phyloP scores from a whole-genome alignment of 2,329 filamentous ascomycete species.

The Cadophora sp. region DNA sequence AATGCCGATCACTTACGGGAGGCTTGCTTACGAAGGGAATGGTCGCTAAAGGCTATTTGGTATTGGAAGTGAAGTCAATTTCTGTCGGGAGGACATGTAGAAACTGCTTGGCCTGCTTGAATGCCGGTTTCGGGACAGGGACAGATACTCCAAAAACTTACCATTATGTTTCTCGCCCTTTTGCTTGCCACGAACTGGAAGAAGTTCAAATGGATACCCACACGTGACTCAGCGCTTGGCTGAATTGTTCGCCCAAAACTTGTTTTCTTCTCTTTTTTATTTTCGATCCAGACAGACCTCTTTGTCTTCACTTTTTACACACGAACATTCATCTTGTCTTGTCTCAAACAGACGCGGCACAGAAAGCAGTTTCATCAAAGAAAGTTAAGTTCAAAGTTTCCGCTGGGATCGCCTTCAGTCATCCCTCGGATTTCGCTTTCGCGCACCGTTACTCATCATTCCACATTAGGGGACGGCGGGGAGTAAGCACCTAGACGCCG shows the following conservation, averaged over 20 bases:
- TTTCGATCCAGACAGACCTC: background rate
- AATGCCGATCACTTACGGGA: background rate
- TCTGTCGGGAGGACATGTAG: background rate
- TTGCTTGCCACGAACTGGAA: background rate
- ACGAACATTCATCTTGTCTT: background rate
- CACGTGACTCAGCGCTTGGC: background rate
- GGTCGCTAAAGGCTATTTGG: background rate
- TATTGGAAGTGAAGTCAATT: background rate
- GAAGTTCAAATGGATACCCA: background rate
- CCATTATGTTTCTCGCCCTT: no score
- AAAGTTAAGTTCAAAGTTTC: background rate
- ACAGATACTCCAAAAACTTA: no score
- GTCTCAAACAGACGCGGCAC: background rate
- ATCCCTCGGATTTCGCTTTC: slow-evolving; percentile 10
- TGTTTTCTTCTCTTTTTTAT: background rate
- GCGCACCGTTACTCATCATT: slow-evolving; percentile 7
- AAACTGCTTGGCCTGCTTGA: background rate
- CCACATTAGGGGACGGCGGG: slow-evolving; percentile 8
- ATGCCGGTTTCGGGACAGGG: background rate
- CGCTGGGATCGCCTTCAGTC: background rate
- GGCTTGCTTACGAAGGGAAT: background rate
- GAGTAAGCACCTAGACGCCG: slow-evolving; percentile 12
- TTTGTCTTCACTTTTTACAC: background rate
- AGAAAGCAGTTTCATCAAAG: background rate
- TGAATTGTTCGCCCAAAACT: background rate